phyloP scores from a whole-genome alignment of 441 rosid species.

The Bruguiera hainesii region DNA sequence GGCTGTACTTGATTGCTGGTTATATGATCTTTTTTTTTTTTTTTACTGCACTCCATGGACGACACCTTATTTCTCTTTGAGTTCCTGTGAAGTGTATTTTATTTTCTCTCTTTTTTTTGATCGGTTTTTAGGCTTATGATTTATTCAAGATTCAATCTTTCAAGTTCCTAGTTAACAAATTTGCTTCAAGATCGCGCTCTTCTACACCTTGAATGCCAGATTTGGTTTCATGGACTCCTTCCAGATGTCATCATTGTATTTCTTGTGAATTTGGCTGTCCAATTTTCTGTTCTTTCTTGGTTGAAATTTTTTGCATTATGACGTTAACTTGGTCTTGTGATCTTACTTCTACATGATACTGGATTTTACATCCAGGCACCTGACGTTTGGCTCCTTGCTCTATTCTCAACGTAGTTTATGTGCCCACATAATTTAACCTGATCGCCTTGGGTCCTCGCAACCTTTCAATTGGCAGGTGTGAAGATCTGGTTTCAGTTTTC shows the following conservation, averaged over 20 bases:
- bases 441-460: neutral
- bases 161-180: neutral
- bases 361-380: conserved; percentile 7
- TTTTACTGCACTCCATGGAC: neutral
- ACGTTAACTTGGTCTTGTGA: conserved; percentile 1
- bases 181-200: conserved; percentile 12
- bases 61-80: conserved; percentile 3
- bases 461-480: conserved; percentile 13
- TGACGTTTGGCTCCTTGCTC: conserved; percentile 6
- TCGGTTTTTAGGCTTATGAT: conserved; percentile 8
- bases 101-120: conserved; percentile 10
- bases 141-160: neutral
- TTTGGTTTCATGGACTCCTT: conserved; percentile 4
- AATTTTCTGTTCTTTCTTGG: conserved; percentile 4
- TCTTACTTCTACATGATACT: conserved; percentile 3
- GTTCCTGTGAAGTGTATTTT: conserved; percentile 10
- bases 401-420: conserved; percentile 3
- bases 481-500: conserved; percentile 22
- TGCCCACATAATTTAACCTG: conserved; percentile 14
- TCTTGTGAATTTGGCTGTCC: neutral
- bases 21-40: conserved; percentile 20
- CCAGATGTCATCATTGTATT: neutral
- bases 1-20: conserved; percentile 16
- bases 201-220: neutral
- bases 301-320: conserved; percentile 16